Evolutionary conservation across 164 flowering plant species (phyloP).

Genomic region (Dillenia suffruticosa): DNA sequence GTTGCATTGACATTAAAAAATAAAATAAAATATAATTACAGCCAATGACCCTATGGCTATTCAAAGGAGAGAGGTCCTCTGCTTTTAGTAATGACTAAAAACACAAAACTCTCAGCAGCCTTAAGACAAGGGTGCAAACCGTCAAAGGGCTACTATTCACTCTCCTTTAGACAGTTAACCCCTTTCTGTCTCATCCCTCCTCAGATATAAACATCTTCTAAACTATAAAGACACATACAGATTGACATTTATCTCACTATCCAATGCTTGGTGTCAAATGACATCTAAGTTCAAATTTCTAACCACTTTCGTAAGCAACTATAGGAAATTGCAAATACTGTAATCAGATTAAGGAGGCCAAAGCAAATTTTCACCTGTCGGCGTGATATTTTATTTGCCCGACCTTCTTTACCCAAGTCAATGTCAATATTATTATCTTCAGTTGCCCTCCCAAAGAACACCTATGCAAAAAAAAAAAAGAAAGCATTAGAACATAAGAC

Average conservation of each 20-base stretch:
- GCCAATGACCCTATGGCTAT: no score
- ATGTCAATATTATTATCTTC: conserved; percentile 65
- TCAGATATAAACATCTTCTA: no score
- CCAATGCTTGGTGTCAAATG: background rate
- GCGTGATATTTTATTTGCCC: conserved; percentile 69
- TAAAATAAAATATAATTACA: no score
- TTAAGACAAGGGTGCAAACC: no score
- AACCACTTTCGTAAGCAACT: background rate
- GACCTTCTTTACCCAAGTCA: conserved; percentile 71
- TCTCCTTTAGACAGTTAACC: no score
- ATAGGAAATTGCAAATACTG: background rate
- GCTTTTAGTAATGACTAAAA: no score
- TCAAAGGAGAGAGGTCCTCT: no score
- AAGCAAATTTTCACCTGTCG: conserved; percentile 54
- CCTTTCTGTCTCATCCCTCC: no score
- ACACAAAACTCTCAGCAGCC: no score
- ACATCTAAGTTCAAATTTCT: background rate
- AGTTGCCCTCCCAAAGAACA: conserved; percentile 75
- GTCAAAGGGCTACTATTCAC: no score
- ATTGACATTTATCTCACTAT: background rate
- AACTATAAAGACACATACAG: background rate
- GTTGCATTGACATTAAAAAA: no score
- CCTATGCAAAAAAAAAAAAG: conserved; percentile 34
- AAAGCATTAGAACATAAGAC: background rate
- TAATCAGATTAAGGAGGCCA: background rate